phyloP scores from a whole-genome alignment of 805 yeast genomes.

The Schizosaccharomyces lindneri region DNA sequence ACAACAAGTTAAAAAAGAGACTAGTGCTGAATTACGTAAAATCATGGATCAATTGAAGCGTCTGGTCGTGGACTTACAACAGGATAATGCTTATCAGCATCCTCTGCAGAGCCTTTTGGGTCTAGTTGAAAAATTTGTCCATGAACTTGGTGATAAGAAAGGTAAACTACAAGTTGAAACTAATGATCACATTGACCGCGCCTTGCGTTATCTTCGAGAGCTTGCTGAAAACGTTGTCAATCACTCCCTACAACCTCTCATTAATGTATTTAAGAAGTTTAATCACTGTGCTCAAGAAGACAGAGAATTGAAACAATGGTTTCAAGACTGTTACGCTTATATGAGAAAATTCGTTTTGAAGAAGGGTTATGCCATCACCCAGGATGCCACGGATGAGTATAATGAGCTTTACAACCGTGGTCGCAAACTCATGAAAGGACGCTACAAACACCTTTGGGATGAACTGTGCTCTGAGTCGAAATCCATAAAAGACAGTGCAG shows the following conservation, averaged over 20 bases:
- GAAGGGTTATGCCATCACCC: slow-evolving; percentile 6
- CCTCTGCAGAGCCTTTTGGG: slow-evolving; percentile 7
- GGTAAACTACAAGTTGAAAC: not conserved
- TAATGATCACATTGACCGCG: slow-evolving; percentile 5
- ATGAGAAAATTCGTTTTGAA: slow-evolving; percentile 5
- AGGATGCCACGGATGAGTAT: slow-evolving; percentile 5
- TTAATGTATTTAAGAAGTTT: slow-evolving; percentile 4
- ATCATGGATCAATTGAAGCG: not conserved
- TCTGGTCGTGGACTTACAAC: slow-evolving; percentile 6
- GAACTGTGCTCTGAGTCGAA: slow-evolving; percentile 5
- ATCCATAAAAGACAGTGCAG: slow-evolving; percentile 4
- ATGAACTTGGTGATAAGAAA: not conserved
- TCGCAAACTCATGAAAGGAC: slow-evolving; percentile 2
- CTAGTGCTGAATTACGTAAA: not conserved
- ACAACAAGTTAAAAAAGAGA: not conserved
- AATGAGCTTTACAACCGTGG: slow-evolving; percentile 5
- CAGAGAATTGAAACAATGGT: slow-evolving; percentile 6
- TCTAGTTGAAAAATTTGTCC: slow-evolving; percentile 5
- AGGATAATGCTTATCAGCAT: slow-evolving; percentile 6
- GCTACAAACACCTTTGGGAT: slow-evolving; percentile 5
- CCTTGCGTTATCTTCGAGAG: slow-evolving; percentile 4
- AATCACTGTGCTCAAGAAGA: slow-evolving; percentile 7
- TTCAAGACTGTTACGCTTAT: slow-evolving; percentile 4
- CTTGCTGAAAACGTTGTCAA: slow-evolving; percentile 8
- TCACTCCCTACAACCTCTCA: slow-evolving; percentile 5